Evolutionary conservation across 441 rosid species (phyloP), one percentile per base, ranked within the genome.

Genomic region (Codiaeum variegatum): DNA sequence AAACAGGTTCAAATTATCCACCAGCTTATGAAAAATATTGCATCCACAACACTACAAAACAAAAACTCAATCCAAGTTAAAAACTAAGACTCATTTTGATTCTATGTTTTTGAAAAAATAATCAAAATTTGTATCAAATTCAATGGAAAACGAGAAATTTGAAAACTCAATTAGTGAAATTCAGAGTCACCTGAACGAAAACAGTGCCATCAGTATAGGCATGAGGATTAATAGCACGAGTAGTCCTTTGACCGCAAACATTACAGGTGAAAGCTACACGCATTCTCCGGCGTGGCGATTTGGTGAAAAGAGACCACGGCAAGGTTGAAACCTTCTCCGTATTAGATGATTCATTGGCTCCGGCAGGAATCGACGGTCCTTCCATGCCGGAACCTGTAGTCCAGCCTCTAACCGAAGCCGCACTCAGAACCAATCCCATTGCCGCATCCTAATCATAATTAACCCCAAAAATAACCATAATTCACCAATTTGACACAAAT

Each of bases 351-450:
- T 69, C 86, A 55, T 85, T 90, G 3, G 88, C 60, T 44, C 88
- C 83, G 1, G 81, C 91, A 7, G 97, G 91, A 54, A 79, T 87
- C 1, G 93, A 74, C 1, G 97, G 97, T 11, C 97, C 98, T 80
- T 92, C 94, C 98, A 94, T 94, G 34, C 97, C 97, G 2, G 96
- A 94, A 46, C 92, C 93, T 1, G 97, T 92, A 0, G 96, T 94
- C 98, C 97, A 94, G 1, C 97, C 96, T 79, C 95, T 80, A 16
- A 90, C 88, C 13, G 97, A 90, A 0, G 97, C 92, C 28, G 92
- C 89, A 75, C 90, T 92, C 70, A 94, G 75, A 62, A 92, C 97
- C 81, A 92, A 83, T 46, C 97, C 97, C 97, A 94, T 94, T 1
- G 97, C 95, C 3, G 76, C 97, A 59, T 94, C 97, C 94, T 92